Conservation (phyloP, 2,329 filamentous ascomycete species). For the Cladophialophora psammophila region DNA sequence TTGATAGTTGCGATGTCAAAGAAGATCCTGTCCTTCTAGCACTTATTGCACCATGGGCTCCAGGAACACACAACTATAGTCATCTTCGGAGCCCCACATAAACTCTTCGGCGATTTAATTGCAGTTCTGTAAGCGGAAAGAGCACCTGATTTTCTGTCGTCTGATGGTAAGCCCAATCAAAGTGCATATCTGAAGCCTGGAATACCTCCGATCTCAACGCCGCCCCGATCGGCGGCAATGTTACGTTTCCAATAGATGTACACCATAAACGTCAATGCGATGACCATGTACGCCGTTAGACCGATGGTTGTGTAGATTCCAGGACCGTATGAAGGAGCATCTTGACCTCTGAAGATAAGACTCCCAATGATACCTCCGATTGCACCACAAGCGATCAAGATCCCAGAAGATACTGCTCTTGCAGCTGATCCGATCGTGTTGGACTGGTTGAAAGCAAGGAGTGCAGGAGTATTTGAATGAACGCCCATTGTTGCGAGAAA, state of each 20-base stretch:
- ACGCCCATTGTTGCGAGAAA: slow-evolving; percentile 28
- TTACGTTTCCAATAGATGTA: slow-evolving; percentile 18
- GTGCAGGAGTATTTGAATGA: slow-evolving; percentile 42
- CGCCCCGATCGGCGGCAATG: slow-evolving; percentile 22
- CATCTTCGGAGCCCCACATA: too few relatives aligned
- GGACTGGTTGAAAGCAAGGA: slow-evolving; percentile 45
- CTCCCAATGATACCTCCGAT: slow-evolving; percentile 78
- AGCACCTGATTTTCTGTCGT: too few relatives aligned
- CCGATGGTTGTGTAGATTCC: slow-evolving; percentile 41
- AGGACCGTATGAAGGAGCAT: slow-evolving; percentile 46
- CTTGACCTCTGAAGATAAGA: slow-evolving; percentile 68
- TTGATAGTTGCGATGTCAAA: too few relatives aligned
- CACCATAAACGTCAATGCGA: slow-evolving; percentile 22
- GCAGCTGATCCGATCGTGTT: slow-evolving; percentile 45
- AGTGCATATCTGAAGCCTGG: slow-evolving; percentile 27
- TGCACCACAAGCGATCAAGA: slow-evolving; percentile 57
- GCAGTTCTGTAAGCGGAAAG: too few relatives aligned
- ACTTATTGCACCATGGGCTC: too few relatives aligned
- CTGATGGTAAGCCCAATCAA: neutral
- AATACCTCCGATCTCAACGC: slow-evolving; percentile 18
- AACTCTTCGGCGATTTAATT: too few relatives aligned
- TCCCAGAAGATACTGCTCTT: slow-evolving; percentile 65
- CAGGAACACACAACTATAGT: too few relatives aligned
- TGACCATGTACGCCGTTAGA: slow-evolving; percentile 18
- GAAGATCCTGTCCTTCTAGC: too few relatives aligned